Base-by-base conservation (phyloP, 768 basidiomycete genomes). In the Boletus rubescentipes region DNA sequence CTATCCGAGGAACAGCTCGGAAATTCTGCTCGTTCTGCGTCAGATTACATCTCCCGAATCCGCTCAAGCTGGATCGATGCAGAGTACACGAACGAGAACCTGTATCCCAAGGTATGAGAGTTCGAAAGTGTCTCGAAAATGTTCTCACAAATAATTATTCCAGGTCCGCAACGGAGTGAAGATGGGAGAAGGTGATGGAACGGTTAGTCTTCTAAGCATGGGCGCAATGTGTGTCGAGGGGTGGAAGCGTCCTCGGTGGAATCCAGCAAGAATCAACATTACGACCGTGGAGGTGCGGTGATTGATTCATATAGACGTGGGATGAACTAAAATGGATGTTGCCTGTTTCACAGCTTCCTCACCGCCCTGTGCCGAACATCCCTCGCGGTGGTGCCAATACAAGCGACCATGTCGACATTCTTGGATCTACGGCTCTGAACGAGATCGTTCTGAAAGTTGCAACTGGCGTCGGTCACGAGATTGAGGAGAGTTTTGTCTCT, bases 211-310 rank as follows among this genome's bases (percentile, higher is more conserved):
- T 38, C 64, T 95, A 32, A 91, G 89, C 60, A 77, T 94, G 49
- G 96, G 94, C 15, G 85, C 90, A n/a, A 97, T 98, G 93, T 98
- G 96, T 63, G 86, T 89, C 11, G 92, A 93, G 65, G 96, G 95
- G 8, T 97, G 95, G 96, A 90, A 89, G 69, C 77, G 85, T 52
- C 79, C 79, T 57, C 77, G 86, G 49, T 98, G 93, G 92, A 98
- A 98, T 70, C 96, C 96, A 1, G 88, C 84, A 12, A 80, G 87
- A n/a, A 93, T 97, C 66, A 80, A 84, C 61, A 74, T 98, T 44
- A 83, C 85, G 23, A 96, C 94, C 15, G 84, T 94, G 51, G 93
- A 95, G 82, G 89, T 93, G 61, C 58, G 75, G 60, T 7, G 44
- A 49, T 43, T 35, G 30, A 37, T n/a, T 36, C 40, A 36, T 44